A percentile compares a stretch with the other conserved stretches of the same genome.
phyloP scores from a whole-genome alignment of 2,329 filamentous ascomycete genomes.

The Aspergillus melleus region DNA sequence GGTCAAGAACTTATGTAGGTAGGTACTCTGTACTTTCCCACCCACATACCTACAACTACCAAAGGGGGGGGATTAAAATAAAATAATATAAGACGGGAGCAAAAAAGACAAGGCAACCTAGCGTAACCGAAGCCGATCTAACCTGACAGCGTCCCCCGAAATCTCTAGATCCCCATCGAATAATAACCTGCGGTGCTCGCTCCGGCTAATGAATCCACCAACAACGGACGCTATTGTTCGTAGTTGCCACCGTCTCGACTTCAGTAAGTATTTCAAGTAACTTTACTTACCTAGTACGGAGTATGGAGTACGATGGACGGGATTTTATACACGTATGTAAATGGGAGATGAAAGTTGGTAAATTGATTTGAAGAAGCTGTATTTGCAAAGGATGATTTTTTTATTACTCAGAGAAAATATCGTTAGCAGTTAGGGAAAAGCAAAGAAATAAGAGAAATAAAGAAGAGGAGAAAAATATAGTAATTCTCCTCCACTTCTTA shows the following conservation, averaged over 20 bases:
- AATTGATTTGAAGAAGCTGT: background rate
- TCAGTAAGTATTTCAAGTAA: background rate
- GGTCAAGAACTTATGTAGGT: background rate
- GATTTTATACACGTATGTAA: background rate
- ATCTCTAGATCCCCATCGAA: background rate
- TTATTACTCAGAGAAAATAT: too few relatives aligned
- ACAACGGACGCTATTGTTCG: slow-evolving; percentile 1
- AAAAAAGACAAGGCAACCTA: slow-evolving; percentile 1
- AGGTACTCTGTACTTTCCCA: too few relatives aligned
- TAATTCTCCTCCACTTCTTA: background rate
- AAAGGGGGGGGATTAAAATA: too few relatives aligned
- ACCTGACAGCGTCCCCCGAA: slow-evolving; percentile 1
- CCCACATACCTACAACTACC: too few relatives aligned
- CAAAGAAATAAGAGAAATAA: too few relatives aligned
- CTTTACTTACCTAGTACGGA: too few relatives aligned
- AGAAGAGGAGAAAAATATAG: too few relatives aligned
- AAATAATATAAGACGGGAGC: background rate
- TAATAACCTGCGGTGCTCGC: background rate
- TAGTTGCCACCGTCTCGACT: background rate
- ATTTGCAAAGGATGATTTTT: too few relatives aligned
- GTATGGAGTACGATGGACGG: too few relatives aligned
- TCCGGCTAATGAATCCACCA: background rate
- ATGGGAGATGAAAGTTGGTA: background rate
- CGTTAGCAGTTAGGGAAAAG: too few relatives aligned
- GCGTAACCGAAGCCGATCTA: background rate